Conservation (phyloP, 1,139 yeast species). For the Saccharomyces hybrid region DNA sequence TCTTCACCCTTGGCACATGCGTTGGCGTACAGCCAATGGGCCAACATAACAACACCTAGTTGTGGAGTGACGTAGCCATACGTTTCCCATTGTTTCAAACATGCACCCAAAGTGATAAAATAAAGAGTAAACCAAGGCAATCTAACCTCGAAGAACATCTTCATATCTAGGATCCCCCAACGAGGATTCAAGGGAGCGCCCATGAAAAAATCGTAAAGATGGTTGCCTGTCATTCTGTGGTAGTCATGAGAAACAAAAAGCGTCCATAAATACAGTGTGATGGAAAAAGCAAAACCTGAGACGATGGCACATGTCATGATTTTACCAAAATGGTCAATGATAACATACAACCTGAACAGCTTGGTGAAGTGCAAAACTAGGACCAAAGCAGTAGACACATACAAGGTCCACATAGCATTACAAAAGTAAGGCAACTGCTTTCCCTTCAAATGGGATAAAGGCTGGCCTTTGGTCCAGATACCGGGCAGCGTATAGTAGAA, state of each 20-base stretch:
- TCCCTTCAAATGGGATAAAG: constrained; percentile 69
- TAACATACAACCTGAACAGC: constrained; percentile 59
- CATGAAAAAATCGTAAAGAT: constrained; percentile 85
- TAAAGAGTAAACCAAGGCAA: constrained; percentile 91
- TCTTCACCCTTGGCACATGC: constrained; percentile 98
- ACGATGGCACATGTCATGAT: constrained; percentile 87
- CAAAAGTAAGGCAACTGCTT: constrained; percentile 85
- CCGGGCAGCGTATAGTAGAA: constrained; percentile 91
- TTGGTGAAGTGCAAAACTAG: constrained; percentile 64
- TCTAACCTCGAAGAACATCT: constrained; percentile 96
- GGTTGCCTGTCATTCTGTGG: constrained; percentile 88
- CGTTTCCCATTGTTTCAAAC: constrained; percentile 67
- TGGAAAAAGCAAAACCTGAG: constrained; percentile 61
- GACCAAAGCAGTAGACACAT: constrained; percentile 53
- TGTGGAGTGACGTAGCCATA: constrained; percentile 79
- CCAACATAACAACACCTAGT: constrained; percentile 63
- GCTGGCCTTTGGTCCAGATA: constrained; percentile 90
- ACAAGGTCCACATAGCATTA: constrained; percentile 82
- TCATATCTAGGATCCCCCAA: constrained; percentile 82
- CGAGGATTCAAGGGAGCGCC: constrained; percentile 97
- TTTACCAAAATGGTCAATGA: constrained; percentile 78
- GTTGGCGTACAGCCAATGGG: constrained; percentile 91
- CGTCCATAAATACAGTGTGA: constrained; percentile 56
- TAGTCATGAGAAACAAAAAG: constrained; percentile 60
- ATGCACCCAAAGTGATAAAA: constrained; percentile 67